These are phyloP conservation scores for Stereocaulon alpinum DNA, from an alignment of 495 filamentous ascomycete species.

Conservation along the genomic window DNA sequence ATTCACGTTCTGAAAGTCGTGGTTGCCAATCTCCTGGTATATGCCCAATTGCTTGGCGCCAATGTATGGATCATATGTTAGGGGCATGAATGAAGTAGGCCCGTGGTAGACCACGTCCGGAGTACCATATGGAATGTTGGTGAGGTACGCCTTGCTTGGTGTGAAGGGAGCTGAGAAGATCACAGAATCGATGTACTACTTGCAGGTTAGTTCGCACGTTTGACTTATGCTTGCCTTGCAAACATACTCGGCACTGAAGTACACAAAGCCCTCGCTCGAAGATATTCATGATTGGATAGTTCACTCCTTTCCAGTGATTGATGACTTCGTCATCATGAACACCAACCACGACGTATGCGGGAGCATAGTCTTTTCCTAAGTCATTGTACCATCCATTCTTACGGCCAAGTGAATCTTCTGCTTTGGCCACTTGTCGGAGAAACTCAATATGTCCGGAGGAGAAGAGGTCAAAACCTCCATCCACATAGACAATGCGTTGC, in stretches of 20 bases:
- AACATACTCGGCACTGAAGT: slow-evolving; percentile 74
- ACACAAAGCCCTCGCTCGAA: slow-evolving; percentile 94
- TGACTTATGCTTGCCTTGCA: neutral
- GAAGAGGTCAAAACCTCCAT: slow-evolving; percentile 95
- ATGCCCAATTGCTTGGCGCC: slow-evolving; percentile 70
- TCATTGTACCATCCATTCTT: slow-evolving; percentile 64
- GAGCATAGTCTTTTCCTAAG: slow-evolving; percentile 57
- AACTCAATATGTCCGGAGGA: slow-evolving; percentile 96
- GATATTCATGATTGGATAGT: slow-evolving; percentile 99
- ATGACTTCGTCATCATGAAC: slow-evolving; percentile 92
- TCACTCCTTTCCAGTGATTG: slow-evolving; percentile 90
- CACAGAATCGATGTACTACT: slow-evolving; percentile 74
- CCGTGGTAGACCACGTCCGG: slow-evolving; percentile 88
- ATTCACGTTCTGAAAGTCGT: slow-evolving; percentile 79
- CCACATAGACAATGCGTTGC: slow-evolving; percentile 85
- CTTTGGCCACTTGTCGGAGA: slow-evolving; percentile 57
- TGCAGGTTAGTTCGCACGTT: slow-evolving; percentile 18
- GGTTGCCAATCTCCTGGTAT: slow-evolving; percentile 58
- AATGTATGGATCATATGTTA: slow-evolving; percentile 76
- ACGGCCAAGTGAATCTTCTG: slow-evolving; percentile 56
- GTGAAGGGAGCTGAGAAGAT: slow-evolving; percentile 84
- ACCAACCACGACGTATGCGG: slow-evolving; percentile 78
- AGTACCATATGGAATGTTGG: slow-evolving; percentile 59
- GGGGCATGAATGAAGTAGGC: slow-evolving; percentile 80
- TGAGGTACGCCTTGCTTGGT: slow-evolving; percentile 65